phyloP scores from a whole-genome alignment of 306 rosid genomes.

The Gastrolobium bilobum region DNA sequence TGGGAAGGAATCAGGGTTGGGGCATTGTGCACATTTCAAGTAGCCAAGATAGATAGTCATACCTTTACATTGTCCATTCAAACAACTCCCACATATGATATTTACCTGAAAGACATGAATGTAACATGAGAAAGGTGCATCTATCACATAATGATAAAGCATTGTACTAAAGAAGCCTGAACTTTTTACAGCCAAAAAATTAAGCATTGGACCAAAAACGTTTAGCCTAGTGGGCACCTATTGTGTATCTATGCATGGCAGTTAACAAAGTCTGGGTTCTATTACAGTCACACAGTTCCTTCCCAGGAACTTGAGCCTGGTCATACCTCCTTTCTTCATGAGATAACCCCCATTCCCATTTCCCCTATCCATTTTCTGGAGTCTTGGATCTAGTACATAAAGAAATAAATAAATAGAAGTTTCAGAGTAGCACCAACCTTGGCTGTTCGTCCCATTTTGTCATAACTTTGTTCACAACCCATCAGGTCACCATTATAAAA shows the following conservation, averaged over 20 bases:
- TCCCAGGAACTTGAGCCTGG: neutral
- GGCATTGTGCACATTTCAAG: conserved; percentile 28
- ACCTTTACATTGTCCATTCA: conserved; percentile 86
- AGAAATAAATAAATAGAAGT: neutral
- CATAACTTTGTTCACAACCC: conserved; percentile 81
- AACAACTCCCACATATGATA: conserved; percentile 84
- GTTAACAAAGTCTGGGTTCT: neutral
- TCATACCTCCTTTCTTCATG: neutral
- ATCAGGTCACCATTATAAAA: conserved; percentile 84
- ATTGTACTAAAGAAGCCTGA: conserved; percentile 17
- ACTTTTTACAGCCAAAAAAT: conserved; percentile 20
- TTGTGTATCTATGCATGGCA: neutral
- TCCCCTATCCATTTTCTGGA: conserved; percentile 15
- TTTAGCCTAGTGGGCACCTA: neutral
- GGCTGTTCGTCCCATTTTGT: conserved; percentile 91
- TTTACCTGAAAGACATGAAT: conserved; percentile 76
- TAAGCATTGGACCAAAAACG: conserved; percentile 21
- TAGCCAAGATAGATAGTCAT: conserved; percentile 43
- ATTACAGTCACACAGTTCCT: neutral
- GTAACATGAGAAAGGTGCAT: conserved; percentile 42
- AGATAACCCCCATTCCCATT: conserved; percentile 1
- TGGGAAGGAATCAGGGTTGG: neutral
- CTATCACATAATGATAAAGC: conserved; percentile 22
- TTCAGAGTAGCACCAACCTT: conserved; percentile 69
- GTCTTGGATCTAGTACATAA: neutral